Evolutionary conservation across 1,284 basidiomycete genomes (phyloP).

Genomic region (Rhodotorula sp.): DNA sequence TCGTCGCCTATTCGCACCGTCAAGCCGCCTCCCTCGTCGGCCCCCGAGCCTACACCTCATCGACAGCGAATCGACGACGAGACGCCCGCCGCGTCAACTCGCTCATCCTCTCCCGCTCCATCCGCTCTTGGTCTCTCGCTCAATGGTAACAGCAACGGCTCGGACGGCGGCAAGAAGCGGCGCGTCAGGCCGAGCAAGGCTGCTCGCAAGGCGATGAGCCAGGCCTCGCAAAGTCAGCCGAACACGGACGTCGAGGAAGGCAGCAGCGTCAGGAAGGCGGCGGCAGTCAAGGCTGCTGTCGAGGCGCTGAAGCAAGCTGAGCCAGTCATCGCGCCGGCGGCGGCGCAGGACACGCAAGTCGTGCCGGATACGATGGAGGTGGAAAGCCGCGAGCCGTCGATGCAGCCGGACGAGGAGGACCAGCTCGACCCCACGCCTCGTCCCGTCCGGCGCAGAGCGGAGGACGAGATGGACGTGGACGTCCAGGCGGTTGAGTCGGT

Average conservation of each 20-base stretch:
- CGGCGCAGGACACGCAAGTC: neutral
- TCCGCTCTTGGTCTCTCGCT: neutral
- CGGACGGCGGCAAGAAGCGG: neutral
- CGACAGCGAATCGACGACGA: too few species aligned
- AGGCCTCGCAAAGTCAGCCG: neutral
- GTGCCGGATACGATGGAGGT: neutral
- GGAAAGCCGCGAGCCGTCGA: neutral
- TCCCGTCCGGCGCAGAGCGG: neutral
- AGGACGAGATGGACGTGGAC: constrained; percentile 10
- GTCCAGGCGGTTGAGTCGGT: neutral
- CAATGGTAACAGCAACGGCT: neutral
- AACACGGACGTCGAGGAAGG: neutral
- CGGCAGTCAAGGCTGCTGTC: neutral
- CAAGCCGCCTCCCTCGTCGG: constrained; percentile 9
- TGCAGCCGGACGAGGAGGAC: neutral
- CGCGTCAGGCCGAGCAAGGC: neutral
- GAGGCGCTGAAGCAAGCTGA: neutral
- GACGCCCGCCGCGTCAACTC: neutral
- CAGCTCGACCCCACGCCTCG: neutral
- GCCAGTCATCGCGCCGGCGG: neutral
- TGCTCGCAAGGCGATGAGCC: neutral
- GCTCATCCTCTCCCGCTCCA: neutral
- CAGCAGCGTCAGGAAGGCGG: too few species aligned
- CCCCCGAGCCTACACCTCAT: neutral
- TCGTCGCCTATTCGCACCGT: neutral